These are phyloP conservation scores for Pseudogymnoascus sp. DNA, from an alignment of 2,329 filamentous ascomycete genomes.

Conservation along the genomic window DNA sequence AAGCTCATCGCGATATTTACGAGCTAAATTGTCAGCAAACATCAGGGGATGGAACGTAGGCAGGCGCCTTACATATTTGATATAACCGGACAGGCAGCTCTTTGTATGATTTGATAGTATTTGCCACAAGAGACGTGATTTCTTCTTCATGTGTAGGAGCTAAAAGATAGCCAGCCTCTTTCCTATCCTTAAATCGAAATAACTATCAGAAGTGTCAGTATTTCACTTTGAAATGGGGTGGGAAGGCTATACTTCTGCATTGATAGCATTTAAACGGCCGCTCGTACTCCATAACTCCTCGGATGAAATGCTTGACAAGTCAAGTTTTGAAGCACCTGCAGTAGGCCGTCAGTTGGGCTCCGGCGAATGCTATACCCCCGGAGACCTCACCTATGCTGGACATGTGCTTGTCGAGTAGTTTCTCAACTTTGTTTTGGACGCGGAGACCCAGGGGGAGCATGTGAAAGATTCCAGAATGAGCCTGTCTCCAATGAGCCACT, in stretches of 20 bases:
- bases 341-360: conserved; percentile 11
- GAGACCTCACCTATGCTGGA: conserved; percentile 51
- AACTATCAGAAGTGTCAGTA: conserved; percentile 44
- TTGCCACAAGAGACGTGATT: conserved; percentile 73
- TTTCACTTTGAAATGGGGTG: conserved; percentile 6
- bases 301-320: conserved; percentile 77
- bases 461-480: conserved; percentile 87
- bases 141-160: conserved; percentile 96
- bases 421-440: conserved; percentile 82
- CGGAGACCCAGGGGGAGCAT: conserved; percentile 78
- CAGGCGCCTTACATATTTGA: conserved; percentile 64
- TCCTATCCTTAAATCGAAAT: conserved; percentile 73
- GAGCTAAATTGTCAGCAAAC: conserved; percentile 40
- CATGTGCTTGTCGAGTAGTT: conserved; percentile 86
- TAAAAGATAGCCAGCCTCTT: conserved; percentile 64
- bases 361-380: not conserved
- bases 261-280: conserved; percentile 65
- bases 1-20: conserved; percentile 91
- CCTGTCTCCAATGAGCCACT: conserved; percentile 36
- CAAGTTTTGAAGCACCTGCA: conserved; percentile 67
- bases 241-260: conserved; percentile 54
- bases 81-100: conserved; percentile 80
- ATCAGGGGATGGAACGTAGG: not conserved
- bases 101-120: conserved; percentile 71
- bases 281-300: conserved; percentile 76